phyloP scores from a whole-genome alignment of 805 yeast species.

The Kazachstania bromeliacearum region DNA sequence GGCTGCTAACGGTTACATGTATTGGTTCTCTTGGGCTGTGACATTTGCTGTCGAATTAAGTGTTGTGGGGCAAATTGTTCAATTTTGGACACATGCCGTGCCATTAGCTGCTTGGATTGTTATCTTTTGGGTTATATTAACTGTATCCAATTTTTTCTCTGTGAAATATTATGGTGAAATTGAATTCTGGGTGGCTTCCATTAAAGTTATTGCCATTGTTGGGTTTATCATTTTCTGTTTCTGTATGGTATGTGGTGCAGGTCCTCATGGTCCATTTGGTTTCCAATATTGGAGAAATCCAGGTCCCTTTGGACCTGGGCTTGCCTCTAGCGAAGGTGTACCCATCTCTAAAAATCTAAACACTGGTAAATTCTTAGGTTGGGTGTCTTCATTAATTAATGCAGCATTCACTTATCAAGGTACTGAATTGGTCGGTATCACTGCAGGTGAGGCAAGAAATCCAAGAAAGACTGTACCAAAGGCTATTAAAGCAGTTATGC shows the following conservation, averaged over 20 bases:
- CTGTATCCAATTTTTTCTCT: constrained; percentile 50
- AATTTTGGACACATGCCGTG: constrained; percentile 59
- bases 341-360: constrained; percentile 37
- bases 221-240: constrained; percentile 63
- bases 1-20: constrained; percentile 62
- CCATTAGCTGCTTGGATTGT: constrained; percentile 67
- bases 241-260: constrained; percentile 70
- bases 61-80: constrained; percentile 55
- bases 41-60: constrained; percentile 69
- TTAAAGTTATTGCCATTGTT: constrained; percentile 57
- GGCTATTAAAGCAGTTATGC: constrained; percentile 60
- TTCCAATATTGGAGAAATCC: constrained; percentile 77
- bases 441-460: constrained; percentile 65
- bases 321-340: no score
- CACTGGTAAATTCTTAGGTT: constrained; percentile 57
- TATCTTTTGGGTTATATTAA: constrained; percentile 51
- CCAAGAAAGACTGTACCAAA: constrained; percentile 64
- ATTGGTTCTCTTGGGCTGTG: constrained; percentile 72
- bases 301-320: constrained; percentile 66
- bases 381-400: constrained; percentile 57
- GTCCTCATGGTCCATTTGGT: constrained; percentile 59
- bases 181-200: constrained; percentile 64
- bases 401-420: constrained; percentile 81
- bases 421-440: constrained; percentile 64
- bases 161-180: constrained; percentile 65